A percentile compares a stretch with the other conserved stretches of the same genome.
Evolutionary conservation across 371 early-diverging fungal species (phyloP).

Genomic region (Chytridium lagenaria): DNA sequence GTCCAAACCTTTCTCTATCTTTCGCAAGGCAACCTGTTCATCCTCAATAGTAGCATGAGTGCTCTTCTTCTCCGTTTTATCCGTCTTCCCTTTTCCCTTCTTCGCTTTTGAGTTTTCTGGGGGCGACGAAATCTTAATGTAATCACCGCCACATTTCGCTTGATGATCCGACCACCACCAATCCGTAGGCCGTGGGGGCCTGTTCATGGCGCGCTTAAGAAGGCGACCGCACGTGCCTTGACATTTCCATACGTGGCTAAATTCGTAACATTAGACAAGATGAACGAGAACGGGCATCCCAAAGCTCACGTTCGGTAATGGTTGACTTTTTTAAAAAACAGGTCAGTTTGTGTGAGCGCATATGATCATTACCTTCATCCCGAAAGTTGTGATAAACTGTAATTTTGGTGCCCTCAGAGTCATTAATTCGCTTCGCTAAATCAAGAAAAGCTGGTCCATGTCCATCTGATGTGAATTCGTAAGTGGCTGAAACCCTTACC

Average conservation of each 20-base stretch:
- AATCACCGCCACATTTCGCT: slow-evolving; percentile 65
- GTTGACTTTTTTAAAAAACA: slow-evolving; percentile 51
- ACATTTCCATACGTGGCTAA: slow-evolving; percentile 61
- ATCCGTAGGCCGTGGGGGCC: slow-evolving; percentile 72
- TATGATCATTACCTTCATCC: background rate
- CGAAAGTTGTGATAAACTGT: slow-evolving; percentile 60
- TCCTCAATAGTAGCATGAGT: background rate
- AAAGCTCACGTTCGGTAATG: slow-evolving; percentile 60
- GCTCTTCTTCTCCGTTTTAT: background rate
- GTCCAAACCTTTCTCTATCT: background rate
- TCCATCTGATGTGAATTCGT: slow-evolving; percentile 46
- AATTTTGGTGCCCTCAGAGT: slow-evolving; percentile 59
- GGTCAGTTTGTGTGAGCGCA: background rate
- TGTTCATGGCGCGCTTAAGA: slow-evolving; percentile 70
- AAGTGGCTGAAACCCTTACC: no score
- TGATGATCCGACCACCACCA: slow-evolving; percentile 67
- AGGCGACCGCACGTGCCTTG: slow-evolving; percentile 67
- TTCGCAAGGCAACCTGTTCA: no score
- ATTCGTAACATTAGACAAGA: no score
- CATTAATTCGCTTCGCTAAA: slow-evolving; percentile 62
- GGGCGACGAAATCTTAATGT: slow-evolving; percentile 64
- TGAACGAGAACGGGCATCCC: no score
- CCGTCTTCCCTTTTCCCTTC: slow-evolving; percentile 18
- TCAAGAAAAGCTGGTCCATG: slow-evolving; percentile 58
- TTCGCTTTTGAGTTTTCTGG: slow-evolving; percentile 9